These are phyloP conservation scores for Asterophora parasitica DNA, from an alignment of 768 basidiomycete species.

Conservation along the genomic window DNA sequence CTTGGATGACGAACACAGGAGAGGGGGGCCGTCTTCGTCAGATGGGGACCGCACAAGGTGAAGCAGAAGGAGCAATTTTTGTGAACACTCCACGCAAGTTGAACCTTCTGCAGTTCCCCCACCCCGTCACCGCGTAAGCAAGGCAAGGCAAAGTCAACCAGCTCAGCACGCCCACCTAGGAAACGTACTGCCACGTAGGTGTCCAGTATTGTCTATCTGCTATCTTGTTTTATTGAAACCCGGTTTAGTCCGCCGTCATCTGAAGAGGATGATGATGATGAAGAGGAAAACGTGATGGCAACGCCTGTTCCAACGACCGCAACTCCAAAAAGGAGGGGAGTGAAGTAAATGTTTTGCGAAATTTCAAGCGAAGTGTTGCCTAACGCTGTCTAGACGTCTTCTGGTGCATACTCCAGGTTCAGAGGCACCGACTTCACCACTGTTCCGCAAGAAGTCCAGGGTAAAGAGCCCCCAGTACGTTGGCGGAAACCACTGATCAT, in stretches of 20 bases:
- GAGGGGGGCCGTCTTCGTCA: slow-evolving; percentile 9
- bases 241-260: not conserved
- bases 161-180: slow-evolving; percentile 1
- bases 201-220: slow-evolving; percentile 1
- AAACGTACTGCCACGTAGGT: slow-evolving; percentile 1
- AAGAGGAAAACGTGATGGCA: slow-evolving; percentile 13
- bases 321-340: slow-evolving; percentile 29
- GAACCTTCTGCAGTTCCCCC: slow-evolving; percentile 16
- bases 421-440: slow-evolving; percentile 21
- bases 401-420: slow-evolving; percentile 21
- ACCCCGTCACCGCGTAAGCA: slow-evolving; percentile 20
- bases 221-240: slow-evolving; percentile 4
- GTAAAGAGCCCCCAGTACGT: slow-evolving; percentile 24
- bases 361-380: not conserved
- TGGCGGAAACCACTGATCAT: not conserved
- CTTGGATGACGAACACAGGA: slow-evolving; percentile 5
- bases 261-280: slow-evolving; percentile 14
- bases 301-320: slow-evolving; percentile 12
- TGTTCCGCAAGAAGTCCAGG: slow-evolving; percentile 24
- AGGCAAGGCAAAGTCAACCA: slow-evolving; percentile 1
- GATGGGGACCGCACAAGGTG: slow-evolving; percentile 9
- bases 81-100: not conserved
- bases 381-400: slow-evolving; percentile 15
- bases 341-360: slow-evolving; percentile 20
- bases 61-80: not conserved